Evolutionary conservation across 441 rosid genomes (phyloP).

Genomic region (Croton laevigatus): DNA sequence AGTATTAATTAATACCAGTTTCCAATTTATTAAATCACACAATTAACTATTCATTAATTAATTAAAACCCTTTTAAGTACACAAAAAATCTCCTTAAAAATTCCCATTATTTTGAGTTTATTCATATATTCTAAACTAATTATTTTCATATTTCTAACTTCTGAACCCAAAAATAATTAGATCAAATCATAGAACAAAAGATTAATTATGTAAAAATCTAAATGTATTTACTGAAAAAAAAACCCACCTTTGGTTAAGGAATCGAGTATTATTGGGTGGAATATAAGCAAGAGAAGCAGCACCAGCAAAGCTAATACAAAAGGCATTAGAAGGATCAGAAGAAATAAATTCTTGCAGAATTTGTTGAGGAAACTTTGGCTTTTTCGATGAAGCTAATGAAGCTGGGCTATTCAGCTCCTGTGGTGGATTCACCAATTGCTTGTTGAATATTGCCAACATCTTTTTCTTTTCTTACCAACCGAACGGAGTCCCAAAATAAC

Average conservation of each 20-base stretch:
- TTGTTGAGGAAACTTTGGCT: constrained; percentile 57
- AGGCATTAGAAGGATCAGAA: constrained; percentile 48
- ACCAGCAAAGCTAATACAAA: constrained; percentile 56
- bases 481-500: not conserved
- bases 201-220: no score
- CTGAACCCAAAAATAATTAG: no score
- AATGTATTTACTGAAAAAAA: no score
- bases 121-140: no score
- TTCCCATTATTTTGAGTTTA: no score
- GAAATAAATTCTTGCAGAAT: constrained; percentile 53
- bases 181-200: no score
- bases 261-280: constrained; percentile 36
- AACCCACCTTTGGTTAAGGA: constrained; percentile 47
- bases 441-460: constrained; percentile 84
- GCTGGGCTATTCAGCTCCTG: constrained; percentile 88
- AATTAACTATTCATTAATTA: no score
- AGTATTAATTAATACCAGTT: no score
- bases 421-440: constrained; percentile 72
- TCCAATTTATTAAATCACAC: not conserved
- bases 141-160: no score
- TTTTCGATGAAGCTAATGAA: constrained; percentile 43
- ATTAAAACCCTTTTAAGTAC: no score
- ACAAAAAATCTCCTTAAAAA: no score
- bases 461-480: not conserved
- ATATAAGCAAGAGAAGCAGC: constrained; percentile 62